Conservation (phyloP, 148 eudicot species). For the Vaccinium corymbosum region DNA sequence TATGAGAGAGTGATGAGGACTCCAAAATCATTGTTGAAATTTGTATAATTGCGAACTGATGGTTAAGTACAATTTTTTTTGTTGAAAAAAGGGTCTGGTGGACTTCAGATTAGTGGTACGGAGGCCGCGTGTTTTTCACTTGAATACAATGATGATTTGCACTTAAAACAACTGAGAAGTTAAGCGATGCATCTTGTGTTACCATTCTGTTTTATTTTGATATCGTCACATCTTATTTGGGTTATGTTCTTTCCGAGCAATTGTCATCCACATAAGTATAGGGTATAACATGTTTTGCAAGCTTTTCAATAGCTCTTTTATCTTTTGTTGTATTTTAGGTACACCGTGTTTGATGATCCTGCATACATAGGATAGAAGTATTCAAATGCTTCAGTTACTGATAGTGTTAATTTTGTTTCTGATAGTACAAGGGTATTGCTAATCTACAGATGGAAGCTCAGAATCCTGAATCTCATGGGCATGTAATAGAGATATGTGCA, state of each 20-base stretch:
- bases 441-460: conserved; percentile 48
- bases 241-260: neutral
- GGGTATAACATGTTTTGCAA: neutral
- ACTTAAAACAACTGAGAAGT: neutral
- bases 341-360: neutral
- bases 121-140: neutral
- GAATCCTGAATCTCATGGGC: conserved; percentile 22
- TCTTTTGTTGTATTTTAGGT: neutral
- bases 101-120: neutral
- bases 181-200: neutral
- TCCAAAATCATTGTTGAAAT: neutral
- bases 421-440: neutral
- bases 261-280: neutral
- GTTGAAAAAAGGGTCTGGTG: neutral
- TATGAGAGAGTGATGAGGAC: neutral
- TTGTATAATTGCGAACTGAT: neutral
- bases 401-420: neutral
- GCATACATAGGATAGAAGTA: neutral
- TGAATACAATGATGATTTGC: neutral
- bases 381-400: neutral
- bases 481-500: conserved; percentile 45
- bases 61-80: neutral
- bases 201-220: neutral
- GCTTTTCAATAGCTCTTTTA: neutral
- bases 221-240: neutral